Evolutionary conservation across 768 basidiomycete genomes (phyloP).

Genomic region (Panellus pusillus): DNA sequence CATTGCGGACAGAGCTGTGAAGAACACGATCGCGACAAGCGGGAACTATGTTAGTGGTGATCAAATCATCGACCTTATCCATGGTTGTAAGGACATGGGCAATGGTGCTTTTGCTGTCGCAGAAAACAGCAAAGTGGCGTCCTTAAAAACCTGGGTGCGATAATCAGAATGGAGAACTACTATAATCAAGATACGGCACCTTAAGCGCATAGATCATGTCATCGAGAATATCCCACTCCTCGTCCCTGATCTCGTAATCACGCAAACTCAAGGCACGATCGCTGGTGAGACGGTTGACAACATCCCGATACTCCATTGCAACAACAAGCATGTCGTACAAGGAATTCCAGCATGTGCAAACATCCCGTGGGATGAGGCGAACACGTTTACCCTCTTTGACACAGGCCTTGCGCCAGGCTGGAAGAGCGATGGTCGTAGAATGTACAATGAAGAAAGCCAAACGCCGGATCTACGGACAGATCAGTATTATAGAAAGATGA

Average conservation of each 20-base stretch:
- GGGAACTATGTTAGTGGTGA: too few species aligned
- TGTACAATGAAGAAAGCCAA: slow-evolving; percentile 27
- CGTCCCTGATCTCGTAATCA: too few species aligned
- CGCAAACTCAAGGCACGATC: too few species aligned
- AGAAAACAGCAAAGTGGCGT: slow-evolving; percentile 30
- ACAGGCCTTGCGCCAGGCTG: slow-evolving; percentile 27
- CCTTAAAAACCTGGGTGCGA: slow-evolving; percentile 29
- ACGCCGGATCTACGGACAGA: slow-evolving; percentile 25
- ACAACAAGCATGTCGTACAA: slow-evolving; percentile 34
- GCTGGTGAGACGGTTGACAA: slow-evolving; percentile 25
- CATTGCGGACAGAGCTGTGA: too few species aligned
- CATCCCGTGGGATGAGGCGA: slow-evolving; percentile 33
- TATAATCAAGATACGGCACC: too few species aligned
- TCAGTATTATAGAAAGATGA: too few species aligned
- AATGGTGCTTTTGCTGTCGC: slow-evolving; percentile 21
- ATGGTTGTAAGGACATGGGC: slow-evolving; percentile 33
- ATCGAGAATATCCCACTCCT: too few species aligned
- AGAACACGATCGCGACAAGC: too few species aligned
- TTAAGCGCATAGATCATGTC: too few species aligned
- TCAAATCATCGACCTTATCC: slow-evolving; percentile 30
- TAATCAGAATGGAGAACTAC: too few species aligned
- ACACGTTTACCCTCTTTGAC: slow-evolving; percentile 5
- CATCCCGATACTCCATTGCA: slow-evolving; percentile 27
- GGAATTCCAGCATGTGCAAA: slow-evolving; percentile 37
- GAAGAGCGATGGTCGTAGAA: slow-evolving; percentile 32